Base-by-base conservation (phyloP, 129 eudicot genomes). In the Flaveria robusta region DNA sequence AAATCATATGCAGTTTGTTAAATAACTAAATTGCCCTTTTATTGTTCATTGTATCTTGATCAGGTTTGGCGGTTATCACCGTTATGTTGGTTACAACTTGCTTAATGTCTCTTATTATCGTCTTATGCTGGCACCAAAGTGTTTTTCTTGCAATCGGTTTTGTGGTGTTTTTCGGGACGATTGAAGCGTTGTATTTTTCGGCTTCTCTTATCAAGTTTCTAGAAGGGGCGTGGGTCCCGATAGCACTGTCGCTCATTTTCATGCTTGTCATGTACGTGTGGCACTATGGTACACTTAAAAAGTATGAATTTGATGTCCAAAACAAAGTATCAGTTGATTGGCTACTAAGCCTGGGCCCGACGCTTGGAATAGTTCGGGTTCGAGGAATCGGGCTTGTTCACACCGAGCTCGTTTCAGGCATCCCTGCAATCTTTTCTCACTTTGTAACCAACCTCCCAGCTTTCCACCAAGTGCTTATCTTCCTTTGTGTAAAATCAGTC, bases 1-100 rank as follows among this genome's bases (percentile, higher is more conserved):
- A 26, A 24, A 2, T 26, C 15, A 24, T 60, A 12, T 26, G 26
- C 11, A 24, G 0, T 64, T 9, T 65, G 7, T 45, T 29, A 26
- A 15, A 22, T 13, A 45, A 4, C 4, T 5, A 63, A 14, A 16
- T 14, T 37, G 23, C 68, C 54, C 1, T 52, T 39, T n/a, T 68
- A 69, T n/a, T 74, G 37, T 11, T 42, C 16, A 27, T 58, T 78
- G 41, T 43, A 56, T 68, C 23, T 19, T 55, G 68, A 67, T 82
- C 87, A 94, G 99, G 99, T 89, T 82, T 95, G 83, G 99, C 99
- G 0, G 97, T 91, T 66, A 95, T 91, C 43, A 89, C 99, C 6
- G 99, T 91, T n/a, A 95, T 95, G 99, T 77, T 95, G 77, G 99
- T 95, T 39, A 95, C 99, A 5, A 95, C 99, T 7, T 95, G 99